Evolutionary conservation across 164 flowering plant genomes (phyloP), one percentile per base, ranked within the genome.

Genomic region (Vitis cinerea): DNA sequence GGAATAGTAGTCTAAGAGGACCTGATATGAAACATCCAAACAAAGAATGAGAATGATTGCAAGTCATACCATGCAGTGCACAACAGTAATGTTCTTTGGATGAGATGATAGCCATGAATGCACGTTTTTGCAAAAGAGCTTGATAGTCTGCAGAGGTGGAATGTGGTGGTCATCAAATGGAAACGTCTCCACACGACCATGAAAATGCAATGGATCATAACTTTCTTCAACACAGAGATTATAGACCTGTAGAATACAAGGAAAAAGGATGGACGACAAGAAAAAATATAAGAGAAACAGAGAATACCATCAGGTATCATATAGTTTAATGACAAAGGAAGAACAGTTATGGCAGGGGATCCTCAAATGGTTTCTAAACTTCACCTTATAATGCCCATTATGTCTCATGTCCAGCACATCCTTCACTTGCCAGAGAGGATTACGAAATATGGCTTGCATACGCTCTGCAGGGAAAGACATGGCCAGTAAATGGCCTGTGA

Each of bases 141-240:
- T 87, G 64, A 93, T 77, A 90, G 85, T 81, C 8, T 77, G 50
- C 8, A 93, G 85, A 57, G 90, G 73, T 15, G 97, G 97, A 53
- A 93, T 94, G 68, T 90, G 94, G 74, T 90, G 84, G 80, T 93
- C 97, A 77, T 93, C 98, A 76, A 93, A 86, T 16, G 98, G 94
- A 75, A 65, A 91, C 59, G 61, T 70, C 74, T 88, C 98, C 61
- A 93, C 92, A 15, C 90, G 83, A 0, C 94, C 92, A 72, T 88
- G 80, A 68, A 92, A 93, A 77, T 87, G 89, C 44, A 85, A 80
- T 55, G 93, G 75, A 72, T 90, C 90, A 66, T 90, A 92, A 19
- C 59, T 48, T 78, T 88, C 84, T 74, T 91, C 94, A 53, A 82
- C 85, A 64, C 96, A 89, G 64, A 90, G 81, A 76, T 92, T 92